Evolutionary conservation across 1,284 basidiomycete genomes (phyloP).

Genomic region (Puccinia novopanici): DNA sequence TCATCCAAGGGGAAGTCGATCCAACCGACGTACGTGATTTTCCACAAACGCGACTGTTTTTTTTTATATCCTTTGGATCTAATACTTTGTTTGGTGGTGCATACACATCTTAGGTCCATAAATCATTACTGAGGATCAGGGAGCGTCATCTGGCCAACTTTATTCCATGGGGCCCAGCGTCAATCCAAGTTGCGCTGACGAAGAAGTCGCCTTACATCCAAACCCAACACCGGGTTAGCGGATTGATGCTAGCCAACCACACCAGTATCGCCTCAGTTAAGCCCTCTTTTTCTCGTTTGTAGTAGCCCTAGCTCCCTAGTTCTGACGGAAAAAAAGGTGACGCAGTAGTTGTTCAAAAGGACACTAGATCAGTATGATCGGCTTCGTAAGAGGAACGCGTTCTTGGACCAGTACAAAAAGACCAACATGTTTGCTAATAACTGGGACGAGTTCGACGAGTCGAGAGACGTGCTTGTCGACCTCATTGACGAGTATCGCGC

Average conservation of each 20-base stretch:
- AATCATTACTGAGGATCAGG: slow-evolving; percentile 91
- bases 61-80: too few species aligned
- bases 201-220: slow-evolving; percentile 85
- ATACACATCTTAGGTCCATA: slow-evolving; percentile 73
- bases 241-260: slow-evolving; percentile 97
- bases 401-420: slow-evolving; percentile 96
- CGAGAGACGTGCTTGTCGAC: slow-evolving; percentile 60
- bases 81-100: too few species aligned
- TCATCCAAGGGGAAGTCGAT: slow-evolving; percentile 97
- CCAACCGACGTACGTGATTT: slow-evolving; percentile 78
- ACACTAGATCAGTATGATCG: slow-evolving; percentile 95
- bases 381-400: slow-evolving; percentile 84
- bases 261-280: slow-evolving; percentile 88
- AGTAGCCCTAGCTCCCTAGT: background rate
- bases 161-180: slow-evolving; percentile 98
- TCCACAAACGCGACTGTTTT: background rate
- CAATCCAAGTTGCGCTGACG: slow-evolving; percentile 94
- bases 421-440: slow-evolving; percentile 90
- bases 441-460: slow-evolving; percentile 91
- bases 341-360: slow-evolving; percentile 79
- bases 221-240: slow-evolving; percentile 84
- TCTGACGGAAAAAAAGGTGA: background rate
- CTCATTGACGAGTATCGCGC: slow-evolving; percentile 58
- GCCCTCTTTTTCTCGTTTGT: slow-evolving; percentile 57
- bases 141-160: slow-evolving; percentile 96